Conservation (phyloP, 2,329 filamentous ascomycete genomes). For the Mycosphaerella sp. region DNA sequence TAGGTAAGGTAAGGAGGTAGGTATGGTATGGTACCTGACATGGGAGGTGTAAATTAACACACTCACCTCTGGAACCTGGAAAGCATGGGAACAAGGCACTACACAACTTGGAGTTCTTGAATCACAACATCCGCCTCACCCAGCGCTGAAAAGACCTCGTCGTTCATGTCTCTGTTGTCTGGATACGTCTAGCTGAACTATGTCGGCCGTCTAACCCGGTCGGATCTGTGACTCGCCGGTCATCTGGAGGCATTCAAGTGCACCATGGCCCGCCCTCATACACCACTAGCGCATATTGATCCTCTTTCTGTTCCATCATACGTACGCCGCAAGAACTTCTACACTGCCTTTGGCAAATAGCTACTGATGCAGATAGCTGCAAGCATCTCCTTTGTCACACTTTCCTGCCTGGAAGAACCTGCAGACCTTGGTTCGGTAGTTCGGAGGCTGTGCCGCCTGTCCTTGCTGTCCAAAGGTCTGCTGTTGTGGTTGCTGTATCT, state of each 20-base stretch:
- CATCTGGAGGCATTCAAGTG: background rate
- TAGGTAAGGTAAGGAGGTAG: no score
- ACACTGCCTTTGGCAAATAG: background rate
- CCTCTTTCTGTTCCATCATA: background rate
- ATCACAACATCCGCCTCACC: background rate
- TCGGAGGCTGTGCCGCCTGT: conserved; percentile 20
- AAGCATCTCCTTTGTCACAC: conserved; percentile 42
- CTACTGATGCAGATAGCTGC: conserved; percentile 31
- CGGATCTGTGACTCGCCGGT: background rate
- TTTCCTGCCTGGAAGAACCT: conserved; percentile 50
- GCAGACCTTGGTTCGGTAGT: conserved; percentile 39
- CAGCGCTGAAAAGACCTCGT: no score
- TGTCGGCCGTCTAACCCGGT: background rate
- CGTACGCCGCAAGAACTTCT: background rate
- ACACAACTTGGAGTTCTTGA: background rate
- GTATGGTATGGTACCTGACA: no score
- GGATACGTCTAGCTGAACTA: background rate
- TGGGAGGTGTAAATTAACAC: no score
- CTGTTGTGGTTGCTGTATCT: conserved; percentile 21
- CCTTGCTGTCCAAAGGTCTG: conserved; percentile 30
- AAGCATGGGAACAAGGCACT: no score
- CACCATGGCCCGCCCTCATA: background rate
- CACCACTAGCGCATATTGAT: background rate
- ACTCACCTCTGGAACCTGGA: no score
- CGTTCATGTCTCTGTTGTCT: background rate